Evolutionary conservation across 2,329 filamentous ascomycete species (phyloP).

Genomic region (Nemania sp.): DNA sequence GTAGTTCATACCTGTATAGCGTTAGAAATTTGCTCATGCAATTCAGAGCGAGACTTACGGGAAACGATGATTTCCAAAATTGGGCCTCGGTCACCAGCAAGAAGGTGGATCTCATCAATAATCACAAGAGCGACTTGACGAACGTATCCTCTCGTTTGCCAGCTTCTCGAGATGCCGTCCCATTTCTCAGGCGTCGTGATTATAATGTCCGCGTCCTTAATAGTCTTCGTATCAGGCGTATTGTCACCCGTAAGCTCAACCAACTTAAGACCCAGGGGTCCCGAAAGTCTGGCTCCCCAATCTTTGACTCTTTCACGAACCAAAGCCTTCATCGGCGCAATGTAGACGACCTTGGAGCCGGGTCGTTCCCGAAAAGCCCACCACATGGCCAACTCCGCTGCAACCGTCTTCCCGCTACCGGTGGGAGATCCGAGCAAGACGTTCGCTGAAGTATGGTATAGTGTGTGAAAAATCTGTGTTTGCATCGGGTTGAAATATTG

Average conservation of each 20-base stretch:
- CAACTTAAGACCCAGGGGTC: constrained; percentile 82
- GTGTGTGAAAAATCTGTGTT: constrained; percentile 94
- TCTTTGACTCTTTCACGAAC: constrained; percentile 96
- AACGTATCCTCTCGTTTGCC: constrained; percentile 97
- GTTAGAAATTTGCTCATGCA: constrained; percentile 4
- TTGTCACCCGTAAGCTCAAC: constrained; percentile 98
- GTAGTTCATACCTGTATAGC: constrained; percentile 82
- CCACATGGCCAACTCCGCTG: constrained; percentile 97
- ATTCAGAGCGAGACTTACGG: constrained; percentile 44
- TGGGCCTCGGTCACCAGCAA: constrained; percentile 94
- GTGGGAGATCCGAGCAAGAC: constrained; percentile 94
- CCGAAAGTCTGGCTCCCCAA: constrained; percentile 81
- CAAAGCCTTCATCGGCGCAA: constrained; percentile 98
- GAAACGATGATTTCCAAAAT: constrained; percentile 97
- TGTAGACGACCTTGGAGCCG: constrained; percentile 97
- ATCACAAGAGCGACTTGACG: constrained; percentile 94
- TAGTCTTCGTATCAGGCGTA: constrained; percentile 93
- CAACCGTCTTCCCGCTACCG: constrained; percentile 95
- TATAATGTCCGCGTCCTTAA: constrained; percentile 94
- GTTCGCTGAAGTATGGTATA: constrained; percentile 91
- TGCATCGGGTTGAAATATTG: constrained; percentile 99
- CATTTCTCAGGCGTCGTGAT: constrained; percentile 99
- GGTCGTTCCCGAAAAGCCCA: constrained; percentile 96
- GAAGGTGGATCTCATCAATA: constrained; percentile 95
- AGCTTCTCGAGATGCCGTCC: constrained; percentile 98